Conservation (phyloP, 306 rosid genomes). For the Luffa aegyptiaca region DNA sequence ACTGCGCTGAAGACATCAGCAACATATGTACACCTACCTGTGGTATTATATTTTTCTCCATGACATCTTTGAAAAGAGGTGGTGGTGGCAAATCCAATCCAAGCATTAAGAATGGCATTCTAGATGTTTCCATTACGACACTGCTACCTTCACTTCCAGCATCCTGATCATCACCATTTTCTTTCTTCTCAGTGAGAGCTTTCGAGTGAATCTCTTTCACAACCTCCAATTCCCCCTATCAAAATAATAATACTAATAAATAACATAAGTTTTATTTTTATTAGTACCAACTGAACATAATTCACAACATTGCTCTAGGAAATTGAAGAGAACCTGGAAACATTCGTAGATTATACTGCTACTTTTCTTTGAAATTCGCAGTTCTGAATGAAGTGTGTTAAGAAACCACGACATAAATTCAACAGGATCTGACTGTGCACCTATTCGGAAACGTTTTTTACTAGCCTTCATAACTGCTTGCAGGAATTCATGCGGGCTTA, state of each 20-base stretch:
- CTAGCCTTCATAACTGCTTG: conserved; percentile 99
- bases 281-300: conserved; percentile 7
- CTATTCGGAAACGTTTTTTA: conserved; percentile 79
- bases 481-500: conserved; percentile 91
- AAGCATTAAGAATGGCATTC: conserved; percentile 91
- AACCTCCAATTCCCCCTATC: conserved; percentile 93
- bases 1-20: not conserved
- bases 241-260: not conserved
- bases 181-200: conserved; percentile 45
- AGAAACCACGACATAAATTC: conserved; percentile 98
- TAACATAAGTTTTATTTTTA: not conserved
- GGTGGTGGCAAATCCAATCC: conserved; percentile 98
- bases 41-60: conserved; percentile 98
- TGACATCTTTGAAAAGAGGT: conserved; percentile 91
- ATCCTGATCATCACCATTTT: conserved; percentile 33
- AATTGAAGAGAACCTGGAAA: conserved; percentile 57
- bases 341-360: conserved; percentile 79
- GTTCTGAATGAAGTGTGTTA: conserved; percentile 78
- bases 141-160: conserved; percentile 29
- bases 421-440: conserved; percentile 88
- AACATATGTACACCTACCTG: conserved; percentile 39
- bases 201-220: conserved; percentile 70
- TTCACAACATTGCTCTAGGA: conserved; percentile 9
- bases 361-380: conserved; percentile 66
- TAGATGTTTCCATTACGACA: conserved; percentile 44